A percentile compares a stretch with the other conserved stretches of the same genome.
These are phyloP conservation scores for Fomitiporia mediterranea DNA, from an alignment of 1,284 basidiomycete species.

Conservation along the genomic window DNA sequence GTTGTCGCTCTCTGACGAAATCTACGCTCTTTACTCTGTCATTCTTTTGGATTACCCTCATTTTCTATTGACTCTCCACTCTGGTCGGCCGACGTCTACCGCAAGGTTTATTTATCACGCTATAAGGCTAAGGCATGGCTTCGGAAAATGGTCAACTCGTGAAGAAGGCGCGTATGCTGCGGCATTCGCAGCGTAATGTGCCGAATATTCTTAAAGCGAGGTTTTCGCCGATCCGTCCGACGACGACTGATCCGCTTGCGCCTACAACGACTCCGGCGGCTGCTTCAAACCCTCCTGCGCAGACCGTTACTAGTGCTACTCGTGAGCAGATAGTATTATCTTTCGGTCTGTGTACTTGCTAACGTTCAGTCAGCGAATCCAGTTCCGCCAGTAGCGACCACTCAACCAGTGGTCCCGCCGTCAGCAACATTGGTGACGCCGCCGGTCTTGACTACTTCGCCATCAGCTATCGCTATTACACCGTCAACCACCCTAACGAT, in stretches of 20 bases:
- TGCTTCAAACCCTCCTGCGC: background rate
- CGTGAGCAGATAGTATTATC: background rate
- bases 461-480: too few relatives aligned
- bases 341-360: background rate
- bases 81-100: too few relatives aligned
- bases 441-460: too few relatives aligned
- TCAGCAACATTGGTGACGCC: too few relatives aligned
- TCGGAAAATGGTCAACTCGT: background rate
- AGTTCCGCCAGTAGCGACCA: background rate
- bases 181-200: slow-evolving; percentile 10
- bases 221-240: background rate
- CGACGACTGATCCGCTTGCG: background rate
- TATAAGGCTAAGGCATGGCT: background rate
- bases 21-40: slow-evolving; percentile 14
- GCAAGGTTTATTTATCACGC: background rate
- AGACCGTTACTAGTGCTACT: background rate
- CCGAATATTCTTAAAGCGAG: slow-evolving; percentile 3
- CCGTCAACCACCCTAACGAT: too few relatives aligned
- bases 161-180: slow-evolving; percentile 11
- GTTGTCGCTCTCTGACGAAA: background rate
- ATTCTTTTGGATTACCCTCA: slow-evolving; percentile 15
- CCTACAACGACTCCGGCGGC: background rate
- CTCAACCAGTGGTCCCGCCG: background rate
- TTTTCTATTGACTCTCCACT: too few relatives aligned
- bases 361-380: background rate